These are phyloP conservation scores for Anastatica hierochuntica DNA, from an alignment of 345 rosid genomes.

Conservation along the genomic window DNA sequence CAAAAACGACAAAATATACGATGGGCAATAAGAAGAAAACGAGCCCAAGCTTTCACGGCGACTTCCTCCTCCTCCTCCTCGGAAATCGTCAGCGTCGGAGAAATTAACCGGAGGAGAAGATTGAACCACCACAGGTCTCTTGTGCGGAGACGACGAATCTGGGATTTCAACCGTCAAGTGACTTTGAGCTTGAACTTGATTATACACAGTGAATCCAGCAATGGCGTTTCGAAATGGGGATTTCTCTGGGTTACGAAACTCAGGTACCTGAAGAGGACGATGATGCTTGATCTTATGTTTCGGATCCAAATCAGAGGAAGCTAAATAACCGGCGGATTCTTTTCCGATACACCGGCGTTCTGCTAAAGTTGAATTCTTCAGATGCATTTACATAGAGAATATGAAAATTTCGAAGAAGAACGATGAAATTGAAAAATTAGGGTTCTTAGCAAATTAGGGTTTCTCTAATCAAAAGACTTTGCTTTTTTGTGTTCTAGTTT, in stretches of 20 bases:
- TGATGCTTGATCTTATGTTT: conserved; percentile 25
- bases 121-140: conserved; percentile 41
- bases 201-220: conserved; percentile 18
- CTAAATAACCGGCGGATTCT: conserved; percentile 22
- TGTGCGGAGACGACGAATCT: conserved; percentile 31
- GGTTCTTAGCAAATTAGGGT: conserved; percentile 19
- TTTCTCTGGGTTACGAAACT: background rate
- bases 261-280: conserved; percentile 26
- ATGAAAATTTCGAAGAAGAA: background rate
- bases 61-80: conserved; percentile 4
- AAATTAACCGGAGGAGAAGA: too few species aligned
- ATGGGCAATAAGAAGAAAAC: conserved; percentile 22
- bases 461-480: conserved; percentile 8
- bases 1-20: conserved; percentile 16
- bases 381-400: conserved; percentile 36
- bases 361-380: conserved; percentile 26
- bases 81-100: conserved; percentile 31
- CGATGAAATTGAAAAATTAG: conserved; percentile 1
- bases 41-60: conserved; percentile 6
- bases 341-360: conserved; percentile 35
- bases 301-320: conserved; percentile 24
- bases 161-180: conserved; percentile 43
- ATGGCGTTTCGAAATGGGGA: conserved; percentile 14
- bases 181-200: conserved; percentile 24
- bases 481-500: conserved; percentile 19